A percentile compares a stretch with the other conserved stretches of the same genome.
Conservation (phyloP, 352 stramenopile genomes). For the Blastocystis sp. region DNA sequence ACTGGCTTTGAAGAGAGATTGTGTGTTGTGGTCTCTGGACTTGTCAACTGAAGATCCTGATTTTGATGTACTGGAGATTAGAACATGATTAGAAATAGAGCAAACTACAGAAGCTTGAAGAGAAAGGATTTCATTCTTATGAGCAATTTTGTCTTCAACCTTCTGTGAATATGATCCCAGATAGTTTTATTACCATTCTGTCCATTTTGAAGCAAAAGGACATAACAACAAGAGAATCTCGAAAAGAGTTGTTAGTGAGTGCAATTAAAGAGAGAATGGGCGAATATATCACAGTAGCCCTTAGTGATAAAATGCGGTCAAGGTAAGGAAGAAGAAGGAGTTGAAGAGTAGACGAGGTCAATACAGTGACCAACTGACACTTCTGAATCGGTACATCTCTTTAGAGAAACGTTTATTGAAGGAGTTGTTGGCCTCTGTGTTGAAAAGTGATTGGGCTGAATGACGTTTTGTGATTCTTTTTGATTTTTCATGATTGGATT, state of each 20-base stretch:
- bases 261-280: not conserved
- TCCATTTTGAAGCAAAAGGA: not conserved
- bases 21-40: not conserved
- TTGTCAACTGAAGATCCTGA: not conserved
- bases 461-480: not conserved
- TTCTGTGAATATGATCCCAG: not conserved
- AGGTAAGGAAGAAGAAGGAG: not conserved
- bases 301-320: conserved; percentile 11
- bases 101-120: not conserved
- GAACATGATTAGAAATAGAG: not conserved
- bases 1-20: not conserved
- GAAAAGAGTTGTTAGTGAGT: not conserved
- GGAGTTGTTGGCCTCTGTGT: not conserved
- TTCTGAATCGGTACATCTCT: not conserved
- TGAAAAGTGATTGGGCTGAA: not conserved
- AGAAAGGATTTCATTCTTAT: not conserved
- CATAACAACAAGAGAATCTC: not conserved
- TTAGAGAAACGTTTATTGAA: not conserved
- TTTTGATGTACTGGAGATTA: not conserved
- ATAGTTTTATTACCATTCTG: not conserved
- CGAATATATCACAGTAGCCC: not conserved
- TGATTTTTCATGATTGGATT: not conserved
- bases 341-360: not conserved
- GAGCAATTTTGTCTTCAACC: not conserved
- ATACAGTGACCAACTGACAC: not conserved